A percentile compares a stretch with the other conserved stretches of the same genome.
Evolutionary conservation across 441 rosid species (phyloP).

Genomic region (Corymbia calophylla): DNA sequence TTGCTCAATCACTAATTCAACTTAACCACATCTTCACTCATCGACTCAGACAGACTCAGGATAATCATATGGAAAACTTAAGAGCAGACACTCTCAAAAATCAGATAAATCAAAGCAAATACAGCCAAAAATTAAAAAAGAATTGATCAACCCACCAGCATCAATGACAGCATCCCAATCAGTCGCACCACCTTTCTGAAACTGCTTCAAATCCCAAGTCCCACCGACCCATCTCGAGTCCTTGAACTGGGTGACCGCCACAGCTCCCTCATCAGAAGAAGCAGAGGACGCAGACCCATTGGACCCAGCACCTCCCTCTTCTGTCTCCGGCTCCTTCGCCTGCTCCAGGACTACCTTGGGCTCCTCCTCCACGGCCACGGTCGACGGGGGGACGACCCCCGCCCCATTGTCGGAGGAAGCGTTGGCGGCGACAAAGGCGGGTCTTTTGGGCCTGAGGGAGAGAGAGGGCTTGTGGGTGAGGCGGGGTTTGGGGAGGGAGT

Average conservation of each 20-base stretch:
- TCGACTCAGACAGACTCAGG: not conserved
- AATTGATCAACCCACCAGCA: constrained; percentile 45
- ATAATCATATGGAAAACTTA: not conserved
- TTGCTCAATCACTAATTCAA: not conserved
- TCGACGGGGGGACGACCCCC: constrained; percentile 20
- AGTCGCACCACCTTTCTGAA: constrained; percentile 50
- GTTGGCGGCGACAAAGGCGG: constrained; percentile 1
- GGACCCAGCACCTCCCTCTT: constrained; percentile 3
- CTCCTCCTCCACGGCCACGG: constrained; percentile 20
- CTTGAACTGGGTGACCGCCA: constrained; percentile 30
- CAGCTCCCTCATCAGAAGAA: constrained; percentile 1
- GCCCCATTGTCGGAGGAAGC: constrained; percentile 38
- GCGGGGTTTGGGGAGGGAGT: constrained; percentile 14
- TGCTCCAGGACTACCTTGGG: constrained; percentile 4
- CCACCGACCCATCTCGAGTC: constrained; percentile 75
- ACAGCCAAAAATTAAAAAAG: not conserved
- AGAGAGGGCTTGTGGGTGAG: constrained; percentile 12
- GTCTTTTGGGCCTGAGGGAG: constrained; percentile 14
- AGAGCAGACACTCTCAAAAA: not conserved
- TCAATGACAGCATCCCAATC: constrained; percentile 93
- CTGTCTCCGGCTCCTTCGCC: constrained; percentile 3
- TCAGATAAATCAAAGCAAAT: not conserved
- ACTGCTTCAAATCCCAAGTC: constrained; percentile 84
- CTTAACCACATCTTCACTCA: not conserved
- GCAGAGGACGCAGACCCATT: constrained; percentile 26